Conservation (phyloP, 1,284 basidiomycete species). For the Entoloma clypeatum region DNA sequence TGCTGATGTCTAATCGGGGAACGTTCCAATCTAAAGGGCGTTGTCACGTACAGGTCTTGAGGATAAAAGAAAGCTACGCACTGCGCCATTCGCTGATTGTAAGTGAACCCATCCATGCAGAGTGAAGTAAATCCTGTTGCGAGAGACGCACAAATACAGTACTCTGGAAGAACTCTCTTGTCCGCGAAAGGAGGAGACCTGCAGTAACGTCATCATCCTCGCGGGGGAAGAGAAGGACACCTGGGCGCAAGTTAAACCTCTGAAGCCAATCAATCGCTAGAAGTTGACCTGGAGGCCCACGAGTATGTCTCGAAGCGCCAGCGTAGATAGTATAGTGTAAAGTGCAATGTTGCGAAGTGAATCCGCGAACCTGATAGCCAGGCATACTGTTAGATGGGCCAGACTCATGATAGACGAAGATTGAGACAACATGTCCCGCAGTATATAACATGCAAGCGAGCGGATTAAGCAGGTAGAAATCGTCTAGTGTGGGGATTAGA, state of each 20-base stretch:
- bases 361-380: constrained; percentile 8
- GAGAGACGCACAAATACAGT: constrained; percentile 47
- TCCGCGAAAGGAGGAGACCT: constrained; percentile 6
- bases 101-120: constrained; percentile 64
- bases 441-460: constrained; percentile 43
- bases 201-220: constrained; percentile 15
- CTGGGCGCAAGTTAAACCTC: constrained; percentile 5
- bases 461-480: constrained; percentile 39
- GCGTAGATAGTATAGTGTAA: constrained; percentile 8
- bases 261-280: constrained; percentile 19
- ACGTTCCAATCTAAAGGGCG: constrained; percentile 61
- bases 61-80: constrained; percentile 26
- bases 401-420: constrained; percentile 31
- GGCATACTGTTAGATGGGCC: constrained; percentile 5
- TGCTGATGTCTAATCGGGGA: constrained; percentile 61
- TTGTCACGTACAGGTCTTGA: constrained; percentile 4
- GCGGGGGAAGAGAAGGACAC: constrained; percentile 13
- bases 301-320: background rate
- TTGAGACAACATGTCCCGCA: constrained; percentile 32
- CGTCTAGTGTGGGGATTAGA: constrained; percentile 36
- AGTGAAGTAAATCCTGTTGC: constrained; percentile 47
- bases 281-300: constrained; percentile 16
- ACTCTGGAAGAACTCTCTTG: constrained; percentile 14
- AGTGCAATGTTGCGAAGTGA: constrained; percentile 10
- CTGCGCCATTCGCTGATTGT: constrained; percentile 53